These are phyloP conservation scores for Epichloe uncinata DNA, from an alignment of 2,329 filamentous ascomycete species.

Conservation along the genomic window DNA sequence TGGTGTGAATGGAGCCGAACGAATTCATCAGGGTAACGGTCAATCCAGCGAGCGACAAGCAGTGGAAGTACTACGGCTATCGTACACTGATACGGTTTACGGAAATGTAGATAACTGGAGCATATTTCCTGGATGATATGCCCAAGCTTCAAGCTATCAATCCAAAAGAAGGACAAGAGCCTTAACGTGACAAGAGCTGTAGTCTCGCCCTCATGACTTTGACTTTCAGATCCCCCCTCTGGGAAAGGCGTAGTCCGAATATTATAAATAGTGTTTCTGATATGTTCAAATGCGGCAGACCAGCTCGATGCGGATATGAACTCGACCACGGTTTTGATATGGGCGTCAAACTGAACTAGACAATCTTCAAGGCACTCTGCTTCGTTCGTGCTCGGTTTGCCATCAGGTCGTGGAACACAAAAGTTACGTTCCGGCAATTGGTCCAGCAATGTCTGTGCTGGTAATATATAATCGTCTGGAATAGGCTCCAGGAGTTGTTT, in stretches of 20 bases:
- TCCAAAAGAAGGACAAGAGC: constrained; percentile 50
- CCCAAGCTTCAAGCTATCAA: constrained; percentile 48
- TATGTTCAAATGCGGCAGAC: constrained; percentile 44
- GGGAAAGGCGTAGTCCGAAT: constrained; percentile 31
- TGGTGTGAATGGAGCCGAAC: constrained; percentile 47
- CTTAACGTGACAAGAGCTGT: constrained; percentile 40
- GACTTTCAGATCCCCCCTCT: constrained; percentile 23
- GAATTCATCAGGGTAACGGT: constrained; percentile 51
- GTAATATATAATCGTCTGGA: constrained; percentile 42
- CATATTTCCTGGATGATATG: constrained; percentile 52
- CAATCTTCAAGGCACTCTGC: constrained; percentile 21
- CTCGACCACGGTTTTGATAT: constrained; percentile 44
- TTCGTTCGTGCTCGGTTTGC: constrained; percentile 7
- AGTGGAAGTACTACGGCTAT: constrained; percentile 49
- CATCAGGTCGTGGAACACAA: constrained; percentile 19
- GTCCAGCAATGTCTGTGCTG: constrained; percentile 44
- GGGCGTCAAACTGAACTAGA: constrained; percentile 35
- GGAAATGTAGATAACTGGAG: constrained; percentile 53
- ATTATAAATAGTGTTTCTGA: constrained; percentile 37
- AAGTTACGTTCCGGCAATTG: constrained; percentile 28
- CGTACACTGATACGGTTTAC: constrained; percentile 49
- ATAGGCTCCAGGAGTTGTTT: constrained; percentile 45
- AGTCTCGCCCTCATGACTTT: constrained; percentile 37
- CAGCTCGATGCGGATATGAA: constrained; percentile 54
- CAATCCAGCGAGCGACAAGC: constrained; percentile 52